Evolutionary conservation across 192 early-diverging fungal genomes (phyloP), one percentile per base, ranked within the genome.

Genomic region (Umbelopsis ramanniana): DNA sequence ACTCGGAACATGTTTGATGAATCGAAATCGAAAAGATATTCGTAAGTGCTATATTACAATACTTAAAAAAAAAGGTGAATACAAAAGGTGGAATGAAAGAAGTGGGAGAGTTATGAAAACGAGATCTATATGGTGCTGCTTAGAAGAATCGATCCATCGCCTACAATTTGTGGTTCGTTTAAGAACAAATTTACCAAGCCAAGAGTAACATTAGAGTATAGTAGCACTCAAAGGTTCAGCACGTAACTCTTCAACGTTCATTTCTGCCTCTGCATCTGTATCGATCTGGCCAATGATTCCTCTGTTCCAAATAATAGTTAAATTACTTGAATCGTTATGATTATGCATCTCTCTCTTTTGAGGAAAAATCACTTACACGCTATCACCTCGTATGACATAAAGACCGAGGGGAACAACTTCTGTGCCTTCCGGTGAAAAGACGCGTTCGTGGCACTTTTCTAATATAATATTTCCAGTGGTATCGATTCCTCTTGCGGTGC

Each of bases 321-420:
- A 40, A 66, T 43, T 43, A 43, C 40, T 43, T 0, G 11, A 43
- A 40, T 4, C 12, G 15, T 19, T 5, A 60, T 46, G 21, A 66
- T 37, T 52, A 33, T 17, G 19, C 40, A 37, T 6, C 2, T 0
- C 0, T 54, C 35, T 14, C 8, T 17, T 3, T n/a, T 4, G 9
- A 9, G 19, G 52, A 24, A 3, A 22, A 60, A 14, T 7, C 1
- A 55, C 83, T 69, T 82, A 88, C 88, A 89, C 72, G 37, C 69
- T 84, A 52, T 89, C 87, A 2, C 88, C 88, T 29, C 86, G 75
- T 47, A 89, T 73, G 45, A 89, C 54, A 68, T 87, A 88, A 8
- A 89, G 68, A 8, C 88, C 88, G 17, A 86, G 73, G 10, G 77
- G 76, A 0, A 81, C 73, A 10, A 78, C 72, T 55, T 88, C 85